These are phyloP conservation scores for Rasamsonia emersonii DNA, from an alignment of 2,329 filamentous ascomycete genomes.

Conservation along the genomic window DNA sequence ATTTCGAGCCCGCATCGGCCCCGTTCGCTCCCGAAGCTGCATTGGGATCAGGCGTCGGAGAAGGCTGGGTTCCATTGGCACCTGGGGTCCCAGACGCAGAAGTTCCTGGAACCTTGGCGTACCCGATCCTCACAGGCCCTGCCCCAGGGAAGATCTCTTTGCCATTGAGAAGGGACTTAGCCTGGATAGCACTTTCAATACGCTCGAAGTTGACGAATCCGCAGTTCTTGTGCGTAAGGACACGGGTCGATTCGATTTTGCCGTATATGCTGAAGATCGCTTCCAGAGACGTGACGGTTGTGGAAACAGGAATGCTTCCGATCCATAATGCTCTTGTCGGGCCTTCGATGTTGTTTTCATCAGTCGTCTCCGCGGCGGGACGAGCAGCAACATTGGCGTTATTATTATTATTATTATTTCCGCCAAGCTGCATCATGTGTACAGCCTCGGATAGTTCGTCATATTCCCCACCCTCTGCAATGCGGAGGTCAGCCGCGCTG, in stretches of 20 bases:
- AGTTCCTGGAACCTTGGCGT: slow-evolving; percentile 87
- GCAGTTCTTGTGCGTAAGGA: slow-evolving; percentile 97
- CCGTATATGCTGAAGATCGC: slow-evolving; percentile 95
- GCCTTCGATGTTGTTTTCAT: slow-evolving; percentile 75
- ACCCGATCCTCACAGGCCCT: slow-evolving; percentile 90
- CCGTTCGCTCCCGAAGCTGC: slow-evolving; percentile 25
- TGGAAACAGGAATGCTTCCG: slow-evolving; percentile 93
- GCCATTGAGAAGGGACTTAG: slow-evolving; percentile 80
- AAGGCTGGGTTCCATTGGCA: slow-evolving; percentile 77
- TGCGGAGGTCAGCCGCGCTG: slow-evolving; percentile 63
- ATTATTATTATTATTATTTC: slow-evolving; percentile 11
- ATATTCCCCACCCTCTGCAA: slow-evolving; percentile 68
- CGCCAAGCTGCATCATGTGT: slow-evolving; percentile 62
- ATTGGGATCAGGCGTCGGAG: slow-evolving; percentile 83
- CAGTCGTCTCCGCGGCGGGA: slow-evolving; percentile 55
- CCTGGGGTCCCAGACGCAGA: slow-evolving; percentile 73
- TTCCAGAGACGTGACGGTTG: slow-evolving; percentile 86
- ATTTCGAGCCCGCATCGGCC: slow-evolving; percentile 21
- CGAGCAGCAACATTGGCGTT: slow-evolving; percentile 27
- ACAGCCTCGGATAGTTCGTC: slow-evolving; percentile 75
- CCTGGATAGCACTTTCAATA: slow-evolving; percentile 80
- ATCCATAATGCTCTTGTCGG: slow-evolving; percentile 94
- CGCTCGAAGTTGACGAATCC: slow-evolving; percentile 97
- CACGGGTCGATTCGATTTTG: slow-evolving; percentile 79
- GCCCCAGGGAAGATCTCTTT: slow-evolving; percentile 98